phyloP scores from a whole-genome alignment of 768 basidiomycete genomes.

The Nidularia pulvinata region DNA sequence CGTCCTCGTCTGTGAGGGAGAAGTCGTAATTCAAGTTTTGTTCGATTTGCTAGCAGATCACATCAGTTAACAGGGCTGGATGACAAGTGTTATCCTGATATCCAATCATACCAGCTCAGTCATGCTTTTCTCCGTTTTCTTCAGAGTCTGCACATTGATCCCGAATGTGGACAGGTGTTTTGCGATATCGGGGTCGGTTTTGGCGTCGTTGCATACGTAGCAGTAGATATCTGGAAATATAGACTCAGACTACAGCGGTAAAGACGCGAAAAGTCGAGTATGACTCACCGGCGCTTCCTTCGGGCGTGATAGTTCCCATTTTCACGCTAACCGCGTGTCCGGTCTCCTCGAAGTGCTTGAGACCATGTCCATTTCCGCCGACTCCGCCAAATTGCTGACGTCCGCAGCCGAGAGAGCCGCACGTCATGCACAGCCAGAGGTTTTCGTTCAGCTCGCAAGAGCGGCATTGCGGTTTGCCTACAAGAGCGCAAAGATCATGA shows the following conservation, averaged over 20 bases:
- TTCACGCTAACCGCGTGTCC: slow-evolving; percentile 88
- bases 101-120: slow-evolving; percentile 76
- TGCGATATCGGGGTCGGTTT: slow-evolving; percentile 73
- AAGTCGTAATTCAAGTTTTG: slow-evolving; percentile 96
- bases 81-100: background rate
- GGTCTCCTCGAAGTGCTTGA: slow-evolving; percentile 72
- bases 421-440: slow-evolving; percentile 94
- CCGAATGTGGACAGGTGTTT: slow-evolving; percentile 81
- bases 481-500: background rate
- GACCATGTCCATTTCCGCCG: slow-evolving; percentile 89
- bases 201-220: slow-evolving; percentile 86
- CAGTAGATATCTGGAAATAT: slow-evolving; percentile 82
- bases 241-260: background rate
- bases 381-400: slow-evolving; percentile 79
- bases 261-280: background rate
- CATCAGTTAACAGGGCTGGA: background rate
- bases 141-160: slow-evolving; percentile 79
- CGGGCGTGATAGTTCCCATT: slow-evolving; percentile 94
- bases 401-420: slow-evolving; percentile 90
- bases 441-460: slow-evolving; percentile 89
- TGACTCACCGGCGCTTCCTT: slow-evolving; percentile 80
- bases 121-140: slow-evolving; percentile 96
- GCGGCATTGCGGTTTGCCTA: slow-evolving; percentile 81
- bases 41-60: slow-evolving; percentile 77
- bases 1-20: slow-evolving; percentile 84